These are phyloP conservation scores for Fusarium acutatum DNA, from an alignment of 2,329 filamentous ascomycete genomes.

Conservation along the genomic window DNA sequence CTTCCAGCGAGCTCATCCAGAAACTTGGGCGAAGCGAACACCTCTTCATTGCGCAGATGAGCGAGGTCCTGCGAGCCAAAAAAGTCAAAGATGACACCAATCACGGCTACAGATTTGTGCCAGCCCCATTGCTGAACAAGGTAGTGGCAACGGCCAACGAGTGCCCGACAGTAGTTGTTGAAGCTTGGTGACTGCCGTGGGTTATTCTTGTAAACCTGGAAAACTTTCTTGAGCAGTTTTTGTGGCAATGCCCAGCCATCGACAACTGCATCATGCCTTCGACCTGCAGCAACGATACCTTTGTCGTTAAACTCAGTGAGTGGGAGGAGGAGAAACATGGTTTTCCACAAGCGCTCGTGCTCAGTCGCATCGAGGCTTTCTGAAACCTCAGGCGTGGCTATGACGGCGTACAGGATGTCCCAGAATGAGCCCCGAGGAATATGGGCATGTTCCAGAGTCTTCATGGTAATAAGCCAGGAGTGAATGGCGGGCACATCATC, in stretches of 20 bases:
- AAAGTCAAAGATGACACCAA: conserved; percentile 73
- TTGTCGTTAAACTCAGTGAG: conserved; percentile 66
- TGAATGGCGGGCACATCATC: conserved; percentile 55
- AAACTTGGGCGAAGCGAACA: conserved; percentile 67
- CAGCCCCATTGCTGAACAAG: conserved; percentile 73
- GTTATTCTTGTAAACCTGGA: conserved; percentile 66
- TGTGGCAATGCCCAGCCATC: conserved; percentile 72
- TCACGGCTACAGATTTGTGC: conserved; percentile 64
- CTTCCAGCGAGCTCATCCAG: conserved; percentile 61
- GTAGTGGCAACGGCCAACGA: conserved; percentile 69
- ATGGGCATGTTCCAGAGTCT: conserved; percentile 58
- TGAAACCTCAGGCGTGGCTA: conserved; percentile 49
- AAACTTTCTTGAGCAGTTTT: conserved; percentile 63
- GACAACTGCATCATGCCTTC: conserved; percentile 39
- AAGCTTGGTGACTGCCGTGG: conserved; percentile 66
- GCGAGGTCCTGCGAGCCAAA: conserved; percentile 70
- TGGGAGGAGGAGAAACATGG: conserved; percentile 68
- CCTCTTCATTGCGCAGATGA: conserved; percentile 72
- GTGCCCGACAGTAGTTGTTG: conserved; percentile 70
- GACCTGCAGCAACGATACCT: conserved; percentile 56
- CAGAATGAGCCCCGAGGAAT: conserved; percentile 67
- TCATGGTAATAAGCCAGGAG: conserved; percentile 68
- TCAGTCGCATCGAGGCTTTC: conserved; percentile 53
- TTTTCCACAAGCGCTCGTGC: conserved; percentile 67
- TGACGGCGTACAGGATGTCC: conserved; percentile 61